phyloP scores from a whole-genome alignment of 2,329 filamentous ascomycete species.

The Monilinia aucupariae region DNA sequence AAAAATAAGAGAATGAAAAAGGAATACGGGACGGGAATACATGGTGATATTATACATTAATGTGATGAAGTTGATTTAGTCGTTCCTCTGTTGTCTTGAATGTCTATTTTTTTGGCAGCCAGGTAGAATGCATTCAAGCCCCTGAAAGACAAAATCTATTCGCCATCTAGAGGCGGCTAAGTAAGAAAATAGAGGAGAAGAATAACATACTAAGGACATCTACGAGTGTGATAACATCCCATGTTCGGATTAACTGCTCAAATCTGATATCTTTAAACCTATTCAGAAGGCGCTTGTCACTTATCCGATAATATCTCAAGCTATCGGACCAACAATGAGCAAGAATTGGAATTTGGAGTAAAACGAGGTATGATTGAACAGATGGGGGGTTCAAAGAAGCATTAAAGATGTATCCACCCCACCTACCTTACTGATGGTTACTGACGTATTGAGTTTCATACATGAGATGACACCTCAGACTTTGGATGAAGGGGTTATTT shows the following conservation, averaged over 20 bases:
- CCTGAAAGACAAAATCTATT: neutral
- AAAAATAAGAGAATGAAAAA: conserved; percentile 19
- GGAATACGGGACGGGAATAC: conserved; percentile 25
- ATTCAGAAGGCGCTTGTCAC: neutral
- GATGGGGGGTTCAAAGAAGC: neutral
- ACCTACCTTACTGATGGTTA: neutral
- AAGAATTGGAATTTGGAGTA: neutral
- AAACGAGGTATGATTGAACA: neutral
- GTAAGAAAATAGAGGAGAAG: neutral
- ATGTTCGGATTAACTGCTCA: neutral
- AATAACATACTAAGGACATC: conserved; percentile 5
- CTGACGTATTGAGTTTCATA: conserved; percentile 11
- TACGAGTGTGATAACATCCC: neutral
- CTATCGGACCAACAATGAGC: neutral
- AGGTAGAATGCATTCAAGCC: neutral
- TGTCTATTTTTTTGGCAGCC: neutral
- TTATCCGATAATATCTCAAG: neutral
- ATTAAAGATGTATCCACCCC: neutral
- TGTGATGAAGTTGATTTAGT: neutral
- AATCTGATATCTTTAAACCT: conserved; percentile 1
- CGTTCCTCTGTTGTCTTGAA: neutral
- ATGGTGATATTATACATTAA: conserved; percentile 22
- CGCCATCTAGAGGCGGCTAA: neutral
- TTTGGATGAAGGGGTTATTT: conserved; percentile 3
- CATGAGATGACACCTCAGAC: conserved; percentile 2